Evolutionary conservation across 768 basidiomycete genomes (phyloP), one percentile per base, ranked within the genome.

Genomic region (Kwoniella newhampshirensis): DNA sequence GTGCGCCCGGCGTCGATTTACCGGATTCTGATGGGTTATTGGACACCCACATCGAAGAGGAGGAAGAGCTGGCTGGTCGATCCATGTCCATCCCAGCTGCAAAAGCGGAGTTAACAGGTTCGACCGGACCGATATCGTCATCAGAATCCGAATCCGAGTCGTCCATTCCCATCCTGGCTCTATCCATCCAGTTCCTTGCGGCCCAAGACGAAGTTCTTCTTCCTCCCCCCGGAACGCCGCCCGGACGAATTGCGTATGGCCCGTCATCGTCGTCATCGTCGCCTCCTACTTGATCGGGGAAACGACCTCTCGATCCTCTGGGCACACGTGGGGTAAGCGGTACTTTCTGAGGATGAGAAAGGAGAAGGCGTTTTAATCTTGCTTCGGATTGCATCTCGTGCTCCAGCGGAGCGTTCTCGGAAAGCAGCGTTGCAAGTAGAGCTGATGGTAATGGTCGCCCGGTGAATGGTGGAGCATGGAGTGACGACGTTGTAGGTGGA

Each of bases 71-170:
- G 3, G 36, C 43, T 1, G 65, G 65, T 21, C 70, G 41, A 42
- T 71, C 70, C 70, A 72, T 69, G 51, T 72, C 70, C 70, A 72
- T 72, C 1, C 67, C 70, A 21, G 70, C 67, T 37, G 70, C 70
- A 44, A 72, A 72, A 7, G 70, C 70, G 15, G 54, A 42, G 48
- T 69, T 72, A 41, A 72, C 70, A 18, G 70, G 65, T 44, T 72
- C 70, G 13, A 45, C 39, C 17, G 56, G 55, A 12, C 28, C 44
- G 7, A 55, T 25, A 18, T 57, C 59, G n/a, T 67, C 67, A 36
- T 73, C 71, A 7, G 65, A 67, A 43, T 72, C 70, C 3, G 64
- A 64, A 43, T 68, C 71, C 17, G 54, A 62, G 27, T 59, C 61
- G 26, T 54, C 49, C 18, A 35, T 48, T 6, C 20, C 50, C 41